A percentile compares a stretch with the other conserved stretches of the same genome.
Conservation (phyloP, 2,329 filamentous ascomycete species). For the Hypoxylon sp. region DNA sequence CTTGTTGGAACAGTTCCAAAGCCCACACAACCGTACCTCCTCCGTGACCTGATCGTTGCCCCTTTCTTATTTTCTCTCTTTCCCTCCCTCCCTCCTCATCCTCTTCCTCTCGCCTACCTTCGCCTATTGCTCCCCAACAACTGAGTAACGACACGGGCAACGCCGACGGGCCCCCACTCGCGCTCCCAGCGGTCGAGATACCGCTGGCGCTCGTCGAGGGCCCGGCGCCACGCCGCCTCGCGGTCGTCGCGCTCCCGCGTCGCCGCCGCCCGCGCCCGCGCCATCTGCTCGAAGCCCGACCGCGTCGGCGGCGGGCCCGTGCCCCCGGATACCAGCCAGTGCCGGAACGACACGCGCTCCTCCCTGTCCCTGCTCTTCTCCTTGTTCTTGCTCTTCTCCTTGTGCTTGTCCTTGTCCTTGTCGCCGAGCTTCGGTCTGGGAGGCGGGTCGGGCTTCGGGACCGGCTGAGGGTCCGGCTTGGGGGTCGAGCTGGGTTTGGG, state of each 20-base stretch:
- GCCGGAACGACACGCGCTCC: slow-evolving; percentile 5
- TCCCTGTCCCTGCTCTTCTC: no score
- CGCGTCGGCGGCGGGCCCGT: slow-evolving; percentile 21
- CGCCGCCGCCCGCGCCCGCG: slow-evolving; percentile 24
- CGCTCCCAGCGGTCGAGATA: slow-evolving; percentile 24
- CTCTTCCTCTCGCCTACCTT: neutral
- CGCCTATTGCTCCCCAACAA: slow-evolving; percentile 9
- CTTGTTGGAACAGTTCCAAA: no score
- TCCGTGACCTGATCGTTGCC: no score
- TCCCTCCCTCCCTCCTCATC: no score
- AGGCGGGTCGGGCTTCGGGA: no score
- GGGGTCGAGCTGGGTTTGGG: neutral
- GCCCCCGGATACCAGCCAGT: slow-evolving; percentile 26
- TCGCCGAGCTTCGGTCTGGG: no score
- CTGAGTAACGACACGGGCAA: neutral
- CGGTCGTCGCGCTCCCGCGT: neutral
- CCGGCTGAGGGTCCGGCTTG: no score
- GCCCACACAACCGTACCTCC: neutral
- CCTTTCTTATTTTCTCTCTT: no score
- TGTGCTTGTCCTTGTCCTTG: no score
- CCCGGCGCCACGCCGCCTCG: slow-evolving; percentile 3
- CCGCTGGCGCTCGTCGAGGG: slow-evolving; percentile 7
- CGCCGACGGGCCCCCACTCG: slow-evolving; percentile 22
- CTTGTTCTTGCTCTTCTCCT: no score
- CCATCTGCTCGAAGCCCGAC: slow-evolving; percentile 26